phyloP scores from a whole-genome alignment of 495 filamentous ascomycete genomes.

The Cudoniella acicularis region DNA sequence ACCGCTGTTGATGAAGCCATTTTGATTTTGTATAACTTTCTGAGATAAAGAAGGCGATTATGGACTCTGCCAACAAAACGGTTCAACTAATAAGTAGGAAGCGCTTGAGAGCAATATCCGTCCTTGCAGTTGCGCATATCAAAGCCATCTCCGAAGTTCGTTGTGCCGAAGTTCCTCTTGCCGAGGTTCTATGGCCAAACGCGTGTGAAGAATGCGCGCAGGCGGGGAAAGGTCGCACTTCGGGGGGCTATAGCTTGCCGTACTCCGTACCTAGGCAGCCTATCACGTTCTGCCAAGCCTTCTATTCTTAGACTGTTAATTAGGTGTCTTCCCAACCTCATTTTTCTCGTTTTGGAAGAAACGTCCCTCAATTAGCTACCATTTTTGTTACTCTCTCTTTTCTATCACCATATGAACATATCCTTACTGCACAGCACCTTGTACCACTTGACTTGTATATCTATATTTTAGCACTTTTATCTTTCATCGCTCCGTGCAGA shows the following conservation, averaged over 20 bases:
- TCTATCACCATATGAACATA: background rate
- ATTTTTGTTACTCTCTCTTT: slow-evolving; percentile 4
- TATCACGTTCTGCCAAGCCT: too few relatives aligned
- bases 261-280: too few relatives aligned
- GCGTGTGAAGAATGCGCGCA: too few relatives aligned
- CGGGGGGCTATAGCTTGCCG: too few relatives aligned
- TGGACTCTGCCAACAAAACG: background rate
- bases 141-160: slow-evolving; percentile 9
- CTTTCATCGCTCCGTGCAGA: too few relatives aligned
- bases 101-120: slow-evolving; percentile 4
- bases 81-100: background rate
- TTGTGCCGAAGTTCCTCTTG: slow-evolving; percentile 1
- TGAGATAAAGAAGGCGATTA: background rate
- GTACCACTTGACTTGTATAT: background rate
- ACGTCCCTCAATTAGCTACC: slow-evolving; percentile 22
- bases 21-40: slow-evolving; percentile 1
- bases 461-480: too few relatives aligned
- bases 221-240: too few relatives aligned
- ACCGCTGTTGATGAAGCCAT: slow-evolving; percentile 35
- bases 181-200: too few relatives aligned
- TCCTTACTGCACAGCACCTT: background rate
- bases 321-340: background rate
- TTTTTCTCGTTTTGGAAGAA: background rate
- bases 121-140: slow-evolving; percentile 4
- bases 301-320: slow-evolving; percentile 14